These are phyloP conservation scores for Elaeagnus macrophylla DNA, from an alignment of 306 rosid genomes.

Conservation along the genomic window DNA sequence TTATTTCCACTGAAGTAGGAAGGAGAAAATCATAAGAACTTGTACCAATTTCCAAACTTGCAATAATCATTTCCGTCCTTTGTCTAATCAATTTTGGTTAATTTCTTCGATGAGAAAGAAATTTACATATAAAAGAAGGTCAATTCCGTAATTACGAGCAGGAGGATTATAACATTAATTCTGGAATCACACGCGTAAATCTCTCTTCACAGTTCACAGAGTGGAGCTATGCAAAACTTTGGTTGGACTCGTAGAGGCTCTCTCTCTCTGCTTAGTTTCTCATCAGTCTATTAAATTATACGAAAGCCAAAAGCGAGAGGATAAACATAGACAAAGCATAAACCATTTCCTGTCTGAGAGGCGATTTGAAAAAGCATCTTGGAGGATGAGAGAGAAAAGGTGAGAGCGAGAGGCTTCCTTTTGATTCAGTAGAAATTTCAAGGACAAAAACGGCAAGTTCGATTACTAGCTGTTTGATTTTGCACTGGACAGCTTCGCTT, in stretches of 20 bases:
- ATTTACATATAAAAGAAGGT: no score
- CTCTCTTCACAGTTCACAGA: conserved; percentile 1
- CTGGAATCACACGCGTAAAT: conserved; percentile 17
- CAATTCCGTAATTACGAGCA: not conserved
- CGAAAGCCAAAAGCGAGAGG: not conserved
- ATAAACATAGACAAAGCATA: conserved; percentile 20
- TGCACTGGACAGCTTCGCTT: no score
- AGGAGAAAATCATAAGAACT: no score
- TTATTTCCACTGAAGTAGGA: no score
- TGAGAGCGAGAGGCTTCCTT: conserved; percentile 15
- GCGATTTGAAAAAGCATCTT: conserved; percentile 9
- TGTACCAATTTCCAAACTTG: no score
- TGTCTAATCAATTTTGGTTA: no score
- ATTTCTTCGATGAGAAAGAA: no score
- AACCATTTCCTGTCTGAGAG: conserved; percentile 15
- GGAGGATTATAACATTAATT: not conserved
- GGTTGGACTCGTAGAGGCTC: conserved; percentile 32
- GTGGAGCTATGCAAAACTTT: conserved; percentile 34
- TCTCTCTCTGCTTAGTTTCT: not conserved
- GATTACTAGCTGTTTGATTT: not conserved
- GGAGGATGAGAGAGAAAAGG: not conserved
- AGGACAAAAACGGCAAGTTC: not conserved
- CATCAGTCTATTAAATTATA: not conserved
- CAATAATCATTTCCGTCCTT: no score
- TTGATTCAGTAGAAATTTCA: conserved; percentile 21